Evolutionary conservation across 2,329 filamentous ascomycete species (phyloP), one percentile per base, ranked within the genome.

Genomic region (Pseudogymnoascus sp.): DNA sequence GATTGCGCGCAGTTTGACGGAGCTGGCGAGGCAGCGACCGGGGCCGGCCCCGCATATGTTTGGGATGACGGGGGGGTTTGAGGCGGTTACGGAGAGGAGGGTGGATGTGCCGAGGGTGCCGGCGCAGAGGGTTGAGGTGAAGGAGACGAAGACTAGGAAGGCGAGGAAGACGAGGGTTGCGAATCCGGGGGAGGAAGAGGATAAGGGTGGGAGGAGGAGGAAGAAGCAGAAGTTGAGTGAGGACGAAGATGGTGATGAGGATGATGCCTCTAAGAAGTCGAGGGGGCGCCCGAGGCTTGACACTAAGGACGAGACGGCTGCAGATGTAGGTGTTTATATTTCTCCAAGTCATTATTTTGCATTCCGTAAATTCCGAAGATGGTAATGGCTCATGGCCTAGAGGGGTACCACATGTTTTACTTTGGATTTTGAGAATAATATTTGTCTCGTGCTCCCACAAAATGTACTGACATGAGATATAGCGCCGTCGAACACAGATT

Each of bases 401-500:
- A 49, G 14, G 14, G 12, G 23, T 14, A 49, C 38, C 8, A 11
- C 40, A 34, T 34, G 18, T 34, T 31, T 14, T 34, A 34, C 25
- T 18, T 34, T 16, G 49, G 49, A 21, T 34, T 34, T 18, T 21
- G 49, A 34, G 8, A 34, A 56, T 34, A 56, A 12, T 14, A 14
- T n/a, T 31, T 11, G 7, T 34, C 49, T 34, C 9, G n/a, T 34
- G 25, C n/a, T 34, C 21, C 11, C 5, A 31, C 23, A 31, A 4
- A 21, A 8, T 16, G 25, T 56, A 61, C 65, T 70, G 64, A 72
- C 31, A 28, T 63, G 2, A 25, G 18, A 42, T 2, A 42, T 67
- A 90, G 89, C 88, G 91, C 66, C 88, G 92, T 61, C 84, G 92
- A 62, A 93, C 90, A 4, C 92, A 96, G 73, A 95, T 96, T 66